Base-by-base conservation (phyloP, 148 eudicot genomes). In the Vaccinium macrocarpon region DNA sequence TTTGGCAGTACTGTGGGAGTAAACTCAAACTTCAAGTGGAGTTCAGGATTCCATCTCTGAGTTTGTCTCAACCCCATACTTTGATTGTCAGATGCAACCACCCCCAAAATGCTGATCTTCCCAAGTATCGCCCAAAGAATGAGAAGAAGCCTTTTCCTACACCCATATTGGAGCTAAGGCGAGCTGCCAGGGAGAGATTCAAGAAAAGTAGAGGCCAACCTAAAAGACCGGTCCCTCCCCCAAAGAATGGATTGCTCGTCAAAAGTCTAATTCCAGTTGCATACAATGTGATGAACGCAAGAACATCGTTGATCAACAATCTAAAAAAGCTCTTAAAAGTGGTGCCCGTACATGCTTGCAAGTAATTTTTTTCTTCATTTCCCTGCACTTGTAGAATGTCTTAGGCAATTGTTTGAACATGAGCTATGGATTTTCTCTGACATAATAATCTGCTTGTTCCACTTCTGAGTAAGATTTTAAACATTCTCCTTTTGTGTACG, bases 51-150 rank as follows among this genome's bases (percentile, higher is more conserved):
- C 64, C 64, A 73, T 87, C 89, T n/a, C 84, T 25, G 48, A 71
- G n/a, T 42, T 87, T 83, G 8, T 85, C 76, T 86, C 88, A 56
- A 50, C 75, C 53, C 35, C 83, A 84, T 81, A 42, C 91, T 76
- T 87, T 87, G 80, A 84, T 89, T 82, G 84, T 93, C 74, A 91
- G 87, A 82, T 95, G 91, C 82, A 86, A 91, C 51, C 62, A 83
- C 84, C 98, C 97, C 68, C 99, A 97, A 86, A 97, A 97, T 90
- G 87, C 96, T 50, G 98, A 97, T 91, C 90, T 97, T 10, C 98
- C 99, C 32, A 95, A 88, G 53, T 93, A 91, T 85, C 91, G 88
- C 83, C 91, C 98, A 50, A 97, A 89, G 87, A 96, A 90, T 85
- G 98, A 94, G 87, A 97, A 97, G 84, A 95, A 93, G 87, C 98